Percentiles rank a stretch among this genome's conserved stretches.
Evolutionary conservation across 108 stramenopile species (phyloP).

Genomic region (Skeletonema potamos): DNA sequence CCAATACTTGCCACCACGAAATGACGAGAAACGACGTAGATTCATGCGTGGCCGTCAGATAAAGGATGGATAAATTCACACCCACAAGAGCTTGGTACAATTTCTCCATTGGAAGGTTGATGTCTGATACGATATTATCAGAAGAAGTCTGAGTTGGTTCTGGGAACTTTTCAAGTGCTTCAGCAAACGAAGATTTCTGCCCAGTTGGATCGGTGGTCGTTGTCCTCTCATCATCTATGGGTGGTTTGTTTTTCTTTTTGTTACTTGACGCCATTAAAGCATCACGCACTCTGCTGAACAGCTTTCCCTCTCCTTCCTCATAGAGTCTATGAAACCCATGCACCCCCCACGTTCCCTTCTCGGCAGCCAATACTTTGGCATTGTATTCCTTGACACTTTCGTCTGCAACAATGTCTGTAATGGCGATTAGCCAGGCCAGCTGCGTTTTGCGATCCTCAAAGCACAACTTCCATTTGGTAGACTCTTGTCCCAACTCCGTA

Average conservation of each 20-base stretch:
- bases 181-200: not conserved
- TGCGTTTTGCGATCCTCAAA: constrained; percentile 40
- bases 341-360: constrained; percentile 1
- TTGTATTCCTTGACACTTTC: constrained; percentile 55
- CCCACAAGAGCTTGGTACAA: constrained; percentile 23
- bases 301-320: constrained; percentile 22
- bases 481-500: constrained; percentile 14
- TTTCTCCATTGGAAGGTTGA: constrained; percentile 7
- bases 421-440: constrained; percentile 32
- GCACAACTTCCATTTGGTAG: constrained; percentile 46
- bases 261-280: not conserved
- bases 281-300: constrained; percentile 12
- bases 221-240: not conserved
- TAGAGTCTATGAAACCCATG: constrained; percentile 36
- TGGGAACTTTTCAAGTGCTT: not conserved
- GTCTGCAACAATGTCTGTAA: constrained; percentile 36
- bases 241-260: not conserved
- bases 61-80: constrained; percentile 20
- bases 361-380: constrained; percentile 48
- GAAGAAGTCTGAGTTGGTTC: not conserved
- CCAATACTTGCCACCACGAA: constrained; percentile 9
- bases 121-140: not conserved
- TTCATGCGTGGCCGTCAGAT: constrained; percentile 12
- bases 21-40: constrained; percentile 14
- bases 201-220: not conserved